Conservation (phyloP, 1,284 basidiomycete genomes). For the Hymenochaete sp. region DNA sequence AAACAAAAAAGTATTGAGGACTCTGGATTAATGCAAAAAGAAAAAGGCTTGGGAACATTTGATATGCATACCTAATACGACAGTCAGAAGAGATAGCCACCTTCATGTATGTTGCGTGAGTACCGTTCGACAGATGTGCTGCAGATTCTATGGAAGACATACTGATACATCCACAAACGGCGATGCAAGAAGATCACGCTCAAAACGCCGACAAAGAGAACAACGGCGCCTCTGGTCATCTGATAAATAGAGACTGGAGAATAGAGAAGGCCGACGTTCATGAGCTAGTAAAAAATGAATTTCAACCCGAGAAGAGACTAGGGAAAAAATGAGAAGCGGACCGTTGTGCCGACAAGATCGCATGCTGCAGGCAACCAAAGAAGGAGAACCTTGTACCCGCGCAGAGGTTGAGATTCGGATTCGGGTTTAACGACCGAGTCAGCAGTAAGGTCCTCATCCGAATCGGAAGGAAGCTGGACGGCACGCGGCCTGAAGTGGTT, state of each 20-base stretch:
- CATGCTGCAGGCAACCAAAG: constrained; percentile 84
- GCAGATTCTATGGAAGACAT: constrained; percentile 21
- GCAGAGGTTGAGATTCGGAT: constrained; percentile 35
- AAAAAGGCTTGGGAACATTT: not conserved
- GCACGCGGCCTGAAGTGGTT: constrained; percentile 37
- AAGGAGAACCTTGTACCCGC: constrained; percentile 64
- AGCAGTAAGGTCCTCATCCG: constrained; percentile 31
- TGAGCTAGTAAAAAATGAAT: constrained; percentile 44
- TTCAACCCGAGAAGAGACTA: constrained; percentile 19
- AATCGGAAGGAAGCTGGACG: constrained; percentile 49
- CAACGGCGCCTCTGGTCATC: constrained; percentile 95
- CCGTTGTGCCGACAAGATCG: constrained; percentile 83
- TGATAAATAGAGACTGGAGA: constrained; percentile 97
- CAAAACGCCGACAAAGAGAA: constrained; percentile 92
- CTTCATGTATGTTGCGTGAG: constrained; percentile 28
- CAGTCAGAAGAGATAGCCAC: constrained; percentile 87
- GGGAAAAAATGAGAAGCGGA: constrained; percentile 31
- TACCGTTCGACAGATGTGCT: not conserved
- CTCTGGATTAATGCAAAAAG: not conserved
- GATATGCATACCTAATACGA: constrained; percentile 44
- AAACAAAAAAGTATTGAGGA: not conserved
- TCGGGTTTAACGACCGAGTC: constrained; percentile 28
- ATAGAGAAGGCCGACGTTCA: constrained; percentile 92
- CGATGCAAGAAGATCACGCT: constrained; percentile 89
- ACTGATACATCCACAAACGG: constrained; percentile 75